Evolutionary conservation across 768 basidiomycete species (phyloP).

Genomic region (Mycena kentingensis): DNA sequence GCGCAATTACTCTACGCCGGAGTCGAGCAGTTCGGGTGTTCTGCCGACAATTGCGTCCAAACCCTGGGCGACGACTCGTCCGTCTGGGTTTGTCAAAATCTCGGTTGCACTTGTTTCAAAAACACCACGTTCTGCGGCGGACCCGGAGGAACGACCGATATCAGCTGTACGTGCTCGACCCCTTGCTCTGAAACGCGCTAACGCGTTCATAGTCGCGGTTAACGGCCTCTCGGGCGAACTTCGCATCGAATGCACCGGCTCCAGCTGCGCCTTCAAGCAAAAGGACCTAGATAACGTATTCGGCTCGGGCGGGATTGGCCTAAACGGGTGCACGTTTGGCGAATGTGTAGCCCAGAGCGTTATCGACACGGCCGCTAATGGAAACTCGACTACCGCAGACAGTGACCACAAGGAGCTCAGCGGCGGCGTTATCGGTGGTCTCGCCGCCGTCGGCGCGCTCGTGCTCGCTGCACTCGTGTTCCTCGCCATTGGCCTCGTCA

Average conservation of each 20-base stretch:
- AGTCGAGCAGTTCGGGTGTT: conserved; percentile 87
- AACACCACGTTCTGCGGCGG: conserved; percentile 80
- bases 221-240: conserved; percentile 66
- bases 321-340: conserved; percentile 79
- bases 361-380: conserved; percentile 55
- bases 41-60: conserved; percentile 72
- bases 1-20: conserved; percentile 80
- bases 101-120: conserved; percentile 72
- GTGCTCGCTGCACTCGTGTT: conserved; percentile 56
- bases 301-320: conserved; percentile 67
- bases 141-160: conserved; percentile 10
- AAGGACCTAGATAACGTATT: conserved; percentile 65
- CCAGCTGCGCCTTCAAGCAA: conserved; percentile 81
- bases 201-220: conserved; percentile 63
- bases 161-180: conserved; percentile 4
- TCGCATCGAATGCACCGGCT: conserved; percentile 64
- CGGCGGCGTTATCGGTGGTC: conserved; percentile 86
- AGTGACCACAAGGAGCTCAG: conserved; percentile 46
- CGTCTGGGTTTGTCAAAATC: conserved; percentile 71
- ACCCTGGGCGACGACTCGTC: conserved; percentile 44
- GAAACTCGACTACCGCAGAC: conserved; percentile 36
- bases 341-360: conserved; percentile 86
- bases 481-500: conserved; percentile 62
- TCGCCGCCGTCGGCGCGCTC: conserved; percentile 79
- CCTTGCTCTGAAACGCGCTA: conserved; percentile 20